Conservation (phyloP, 257 asterid genomes). For the Solanum peruvianum region DNA sequence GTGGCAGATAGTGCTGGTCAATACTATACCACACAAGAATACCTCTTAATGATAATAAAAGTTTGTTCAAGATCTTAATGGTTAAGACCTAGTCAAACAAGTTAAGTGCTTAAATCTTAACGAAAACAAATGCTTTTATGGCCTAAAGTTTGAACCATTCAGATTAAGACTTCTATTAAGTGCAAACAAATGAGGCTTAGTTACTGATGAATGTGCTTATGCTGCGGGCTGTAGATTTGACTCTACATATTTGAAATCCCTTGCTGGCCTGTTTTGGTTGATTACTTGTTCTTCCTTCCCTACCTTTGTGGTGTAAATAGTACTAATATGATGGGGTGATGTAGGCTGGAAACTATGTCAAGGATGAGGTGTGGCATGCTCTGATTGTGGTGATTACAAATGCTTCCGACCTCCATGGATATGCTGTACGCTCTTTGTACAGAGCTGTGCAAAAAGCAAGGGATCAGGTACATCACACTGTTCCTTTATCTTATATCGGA, state of each 20-base stretch:
- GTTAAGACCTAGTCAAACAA: not conserved
- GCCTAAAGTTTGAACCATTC: not conserved
- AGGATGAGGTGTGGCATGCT: conserved; percentile 97
- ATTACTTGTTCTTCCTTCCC: not conserved
- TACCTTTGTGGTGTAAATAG: not conserved
- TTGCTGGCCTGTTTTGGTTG: not conserved
- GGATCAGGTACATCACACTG: conserved; percentile 53
- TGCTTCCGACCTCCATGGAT: conserved; percentile 87
- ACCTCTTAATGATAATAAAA: not conserved
- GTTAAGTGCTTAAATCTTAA: not conserved
- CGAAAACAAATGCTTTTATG: not conserved
- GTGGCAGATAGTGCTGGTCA: not conserved
- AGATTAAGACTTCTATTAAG: not conserved
- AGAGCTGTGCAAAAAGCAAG: conserved; percentile 56
- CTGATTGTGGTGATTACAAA: conserved; percentile 81
- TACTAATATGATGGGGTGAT: not conserved
- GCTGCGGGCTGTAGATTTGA: not conserved
- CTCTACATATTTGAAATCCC: not conserved
- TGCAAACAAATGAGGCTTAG: not conserved
- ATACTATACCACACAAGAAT: not conserved
- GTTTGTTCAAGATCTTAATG: not conserved
- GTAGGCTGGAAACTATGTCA: conserved; percentile 90
- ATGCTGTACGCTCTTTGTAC: conserved; percentile 72
- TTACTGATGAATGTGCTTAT: not conserved
- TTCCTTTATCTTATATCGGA: not conserved